Base-by-base conservation (phyloP, 495 filamentous ascomycete species). In the Penicillium lividum region DNA sequence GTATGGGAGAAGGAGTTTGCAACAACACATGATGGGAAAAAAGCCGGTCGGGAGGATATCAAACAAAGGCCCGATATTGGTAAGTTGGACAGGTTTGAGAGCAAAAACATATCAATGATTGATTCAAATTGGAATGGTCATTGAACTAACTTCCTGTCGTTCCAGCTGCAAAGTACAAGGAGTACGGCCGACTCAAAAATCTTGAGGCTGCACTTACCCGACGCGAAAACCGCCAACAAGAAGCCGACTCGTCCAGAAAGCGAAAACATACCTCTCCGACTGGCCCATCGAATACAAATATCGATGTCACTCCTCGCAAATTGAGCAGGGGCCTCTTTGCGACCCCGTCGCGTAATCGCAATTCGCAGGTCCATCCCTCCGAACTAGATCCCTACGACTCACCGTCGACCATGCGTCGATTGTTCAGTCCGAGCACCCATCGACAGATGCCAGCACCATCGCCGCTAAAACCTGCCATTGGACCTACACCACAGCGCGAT, bases 401-500 rank as follows among this genome's bases (percentile, higher is more conserved):
- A 0, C 84, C 84, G 1, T 83, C 86, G 0, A 65, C 77, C 2
- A 65, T 83, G 9, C 77, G 84, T 7, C 81, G 81, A 49, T 75
- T 87, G 22, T 86, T 86, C 72, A 87, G 84, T 57, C 87, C 86
- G 1, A 76, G 76, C 56, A 75, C 61, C 47, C 83, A 65, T 71
- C 79, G 29, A 73, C 77, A 53, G 77, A 38, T 63, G 30, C 64
- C 68, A 31, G 65, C 70, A 22, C 63, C 61, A 1, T 68, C 73
- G 5, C 76, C 75, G 3, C 55, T 77, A 7, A 77, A 77, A 40
- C 54, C 70, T 44, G 71, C 73, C 22, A 82, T 97, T 60, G 92
- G 92, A 7, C 93, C 93, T 2, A 98, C 94, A 2, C 94, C 94
- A 2, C 93, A 97, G 63, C 89, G 88, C 58, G 90, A 96, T 70